Percentiles rank a stretch among this genome's conserved stretches.
Evolutionary conservation across 202 grass and related monocot genomes (phyloP).

Genomic region (Zizania palustris): DNA sequence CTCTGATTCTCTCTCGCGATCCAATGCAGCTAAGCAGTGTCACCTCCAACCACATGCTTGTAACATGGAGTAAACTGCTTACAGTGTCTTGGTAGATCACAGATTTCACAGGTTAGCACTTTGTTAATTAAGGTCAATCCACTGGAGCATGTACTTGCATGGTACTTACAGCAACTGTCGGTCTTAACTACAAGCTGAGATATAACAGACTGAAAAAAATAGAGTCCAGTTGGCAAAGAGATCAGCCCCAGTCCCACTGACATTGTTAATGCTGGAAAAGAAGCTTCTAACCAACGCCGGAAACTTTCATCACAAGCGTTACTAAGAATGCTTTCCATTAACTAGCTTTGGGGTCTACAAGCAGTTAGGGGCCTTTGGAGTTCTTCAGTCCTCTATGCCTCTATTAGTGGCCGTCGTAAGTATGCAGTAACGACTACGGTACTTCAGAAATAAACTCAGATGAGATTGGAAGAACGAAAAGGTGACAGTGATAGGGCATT

Average conservation of each 20-base stretch:
- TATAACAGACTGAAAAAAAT: not conserved
- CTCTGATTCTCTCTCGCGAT: conserved; percentile 13
- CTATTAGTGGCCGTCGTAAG: not conserved
- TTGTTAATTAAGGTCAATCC: not conserved
- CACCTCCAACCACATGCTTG: not conserved
- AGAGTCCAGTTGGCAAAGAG: no score
- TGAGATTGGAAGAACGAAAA: not conserved
- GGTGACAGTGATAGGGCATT: not conserved
- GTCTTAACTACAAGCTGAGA: not conserved
- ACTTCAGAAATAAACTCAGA: conserved; percentile 8
- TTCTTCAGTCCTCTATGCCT: not conserved
- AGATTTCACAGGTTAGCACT: not conserved
- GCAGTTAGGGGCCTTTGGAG: conserved; percentile 12
- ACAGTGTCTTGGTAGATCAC: not conserved
- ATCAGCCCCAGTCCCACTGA: not conserved
- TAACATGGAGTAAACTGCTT: not conserved
- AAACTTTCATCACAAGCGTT: conserved; percentile 43
- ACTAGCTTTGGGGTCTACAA: conserved; percentile 20
- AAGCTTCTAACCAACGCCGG: conserved; percentile 13
- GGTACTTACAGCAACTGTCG: not conserved
- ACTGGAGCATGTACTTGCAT: not conserved
- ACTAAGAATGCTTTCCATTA: not conserved
- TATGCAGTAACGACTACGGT: conserved; percentile 28
- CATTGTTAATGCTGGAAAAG: not conserved
- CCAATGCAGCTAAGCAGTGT: not conserved